These are phyloP conservation scores for Diaporthe longicolla DNA, from an alignment of 2,329 filamentous ascomycete genomes.

Conservation along the genomic window DNA sequence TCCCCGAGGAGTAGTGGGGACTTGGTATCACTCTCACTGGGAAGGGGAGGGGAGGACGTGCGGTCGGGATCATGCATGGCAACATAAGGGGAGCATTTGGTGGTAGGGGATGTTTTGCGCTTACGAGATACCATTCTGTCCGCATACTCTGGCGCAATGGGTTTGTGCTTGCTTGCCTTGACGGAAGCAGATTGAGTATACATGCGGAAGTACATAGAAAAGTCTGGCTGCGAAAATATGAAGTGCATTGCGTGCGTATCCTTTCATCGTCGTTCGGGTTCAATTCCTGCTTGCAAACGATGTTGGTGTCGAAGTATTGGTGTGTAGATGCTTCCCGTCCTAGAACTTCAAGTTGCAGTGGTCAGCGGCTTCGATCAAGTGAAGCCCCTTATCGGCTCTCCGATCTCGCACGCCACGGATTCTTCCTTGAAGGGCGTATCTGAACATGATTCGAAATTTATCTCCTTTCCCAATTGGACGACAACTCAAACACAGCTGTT, in stretches of 20 bases:
- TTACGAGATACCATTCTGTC: conserved; percentile 27
- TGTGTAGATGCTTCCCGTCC: not conserved
- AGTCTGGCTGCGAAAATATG: not conserved
- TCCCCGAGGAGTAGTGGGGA: conserved; percentile 48
- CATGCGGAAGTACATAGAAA: not conserved
- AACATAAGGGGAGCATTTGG: not conserved
- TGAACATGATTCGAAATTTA: no score
- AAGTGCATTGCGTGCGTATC: not conserved
- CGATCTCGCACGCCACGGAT: not conserved
- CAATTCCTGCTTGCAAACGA: not conserved
- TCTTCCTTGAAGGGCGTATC: not conserved
- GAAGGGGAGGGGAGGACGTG: not conserved
- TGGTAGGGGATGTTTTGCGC: conserved; percentile 30
- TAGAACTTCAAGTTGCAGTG: not conserved
- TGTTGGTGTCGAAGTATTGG: not conserved
- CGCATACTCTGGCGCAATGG: conserved; percentile 17
- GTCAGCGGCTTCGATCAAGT: not conserved
- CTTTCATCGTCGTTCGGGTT: no score
- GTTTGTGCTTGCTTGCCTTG: conserved; percentile 8
- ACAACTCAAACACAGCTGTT: not conserved
- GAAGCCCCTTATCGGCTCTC: conserved; percentile 8
- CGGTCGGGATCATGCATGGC: not conserved
- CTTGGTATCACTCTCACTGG: not conserved
- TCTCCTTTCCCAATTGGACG: not conserved
- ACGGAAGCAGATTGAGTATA: conserved; percentile 11